Evolutionary conservation across 495 filamentous ascomycete species (phyloP), one percentile per base, ranked within the genome.

Genomic region (Aspergillus sclerotioniger): DNA sequence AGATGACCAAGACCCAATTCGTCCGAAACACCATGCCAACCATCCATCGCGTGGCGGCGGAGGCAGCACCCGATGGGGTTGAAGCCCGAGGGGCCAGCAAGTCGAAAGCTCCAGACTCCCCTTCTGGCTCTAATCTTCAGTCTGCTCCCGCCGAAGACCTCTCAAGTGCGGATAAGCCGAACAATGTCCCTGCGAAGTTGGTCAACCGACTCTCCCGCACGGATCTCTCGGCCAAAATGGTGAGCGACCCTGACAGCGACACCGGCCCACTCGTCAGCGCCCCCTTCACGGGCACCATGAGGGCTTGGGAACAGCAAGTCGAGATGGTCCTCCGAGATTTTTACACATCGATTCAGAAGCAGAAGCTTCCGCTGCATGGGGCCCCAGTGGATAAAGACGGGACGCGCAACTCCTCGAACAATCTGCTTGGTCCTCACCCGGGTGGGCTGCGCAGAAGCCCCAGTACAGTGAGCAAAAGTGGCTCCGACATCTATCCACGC

Each of bases 11-110:
- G 59, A 85, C 76, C 61, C 92, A 97, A 66, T 99, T 96, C 68
- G 83, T 98, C 67, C 95, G 94, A 72, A 99, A 99, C 64, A 98
- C 94, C 10, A 86, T 97, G 81, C 88, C 90, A 6, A 96, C 93
- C 3, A 87, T 98, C 51, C 85, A 84, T 31, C 83, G 88, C 53
- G 87, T 90, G 25, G 84, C 90, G 39, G 73, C 80, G 33, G 90
- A 95, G 56, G 81, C 85, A 21, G 82, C 79, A 8, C 85, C 88
- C 3, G 84, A 90, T 53, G 82, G 76, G 8, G 87, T 87, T 61
- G 85, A 90, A 35, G 80, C 79, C 20, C 57, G 80, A 16, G 21
- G 7, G 35, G 65, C 71, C 62, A 67, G 77, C 64, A 64, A 80
- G 32, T 52, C 66, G 9, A 72, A 69, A 55, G 54, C 59, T 32